Percentiles rank a stretch among this genome's conserved stretches.
These are phyloP conservation scores for Apiospora rasikravindrae DNA, from an alignment of 2,329 filamentous ascomycete genomes.

Conservation along the genomic window DNA sequence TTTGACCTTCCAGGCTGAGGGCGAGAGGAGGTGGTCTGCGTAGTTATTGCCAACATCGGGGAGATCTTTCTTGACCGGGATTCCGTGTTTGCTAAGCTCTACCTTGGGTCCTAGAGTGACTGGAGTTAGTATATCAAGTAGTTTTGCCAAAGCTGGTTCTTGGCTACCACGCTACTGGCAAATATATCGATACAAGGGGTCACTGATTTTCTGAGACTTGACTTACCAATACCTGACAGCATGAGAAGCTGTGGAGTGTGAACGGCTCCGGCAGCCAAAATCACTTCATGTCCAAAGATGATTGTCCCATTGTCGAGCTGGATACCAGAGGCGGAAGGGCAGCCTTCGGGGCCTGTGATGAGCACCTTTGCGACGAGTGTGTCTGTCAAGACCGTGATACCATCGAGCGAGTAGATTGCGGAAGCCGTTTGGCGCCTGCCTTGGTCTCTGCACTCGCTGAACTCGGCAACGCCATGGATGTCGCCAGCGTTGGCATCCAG, in stretches of 20 bases:
- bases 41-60: conserved; percentile 32
- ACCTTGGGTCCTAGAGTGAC: conserved; percentile 24
- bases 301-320: conserved; percentile 39
- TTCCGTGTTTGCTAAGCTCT: conserved; percentile 37
- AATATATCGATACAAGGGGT: not conserved
- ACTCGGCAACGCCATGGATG: conserved; percentile 40
- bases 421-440: conserved; percentile 31
- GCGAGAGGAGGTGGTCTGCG: conserved; percentile 36
- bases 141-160: too few species aligned
- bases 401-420: conserved; percentile 29
- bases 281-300: conserved; percentile 38
- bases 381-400: conserved; percentile 29
- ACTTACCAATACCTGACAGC: conserved; percentile 40
- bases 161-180: not conserved
- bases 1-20: conserved; percentile 38
- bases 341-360: conserved; percentile 9
- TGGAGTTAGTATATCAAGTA: not conserved
- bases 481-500: conserved; percentile 36
- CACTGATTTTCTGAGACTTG: not conserved
- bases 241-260: conserved; percentile 41
- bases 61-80: conserved; percentile 37
- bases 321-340: conserved; percentile 46
- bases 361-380: conserved; percentile 27
- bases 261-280: conserved; percentile 39
- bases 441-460: conserved; percentile 31